These are phyloP conservation scores for Solanum piurae DNA, from an alignment of 257 asterid genomes.

Conservation along the genomic window DNA sequence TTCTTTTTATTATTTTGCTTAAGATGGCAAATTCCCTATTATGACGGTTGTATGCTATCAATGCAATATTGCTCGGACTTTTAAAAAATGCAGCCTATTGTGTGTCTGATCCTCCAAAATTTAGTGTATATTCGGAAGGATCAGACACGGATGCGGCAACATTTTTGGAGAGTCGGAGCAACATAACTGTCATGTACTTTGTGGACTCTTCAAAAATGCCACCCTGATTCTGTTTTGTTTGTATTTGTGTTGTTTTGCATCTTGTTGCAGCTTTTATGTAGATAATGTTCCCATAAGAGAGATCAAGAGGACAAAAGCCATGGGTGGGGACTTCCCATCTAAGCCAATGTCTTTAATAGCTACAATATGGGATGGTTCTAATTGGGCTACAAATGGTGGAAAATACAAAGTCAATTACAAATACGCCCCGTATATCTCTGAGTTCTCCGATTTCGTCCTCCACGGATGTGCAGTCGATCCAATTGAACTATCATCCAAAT, in stretches of 20 bases:
- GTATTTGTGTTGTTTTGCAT: constrained; percentile 1
- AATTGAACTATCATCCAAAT: constrained; percentile 25
- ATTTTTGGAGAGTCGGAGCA: not conserved
- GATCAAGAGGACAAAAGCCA: constrained; percentile 45
- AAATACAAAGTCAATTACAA: constrained; percentile 57
- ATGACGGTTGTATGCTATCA: not conserved
- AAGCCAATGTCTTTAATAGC: constrained; percentile 80
- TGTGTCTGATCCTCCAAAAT: not conserved
- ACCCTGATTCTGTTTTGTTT: constrained; percentile 9
- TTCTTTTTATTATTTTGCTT: not conserved
- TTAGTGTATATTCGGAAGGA: not conserved
- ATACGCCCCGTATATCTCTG: constrained; percentile 57
- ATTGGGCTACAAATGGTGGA: constrained; percentile 88
- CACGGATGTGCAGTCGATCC: constrained; percentile 75
- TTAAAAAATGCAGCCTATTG: not conserved
- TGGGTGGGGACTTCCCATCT: constrained; percentile 86
- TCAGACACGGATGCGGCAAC: not conserved
- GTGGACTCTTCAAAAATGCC: not conserved
- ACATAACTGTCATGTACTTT: not conserved
- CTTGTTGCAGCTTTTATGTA: constrained; percentile 58
- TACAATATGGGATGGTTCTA: constrained; percentile 89
- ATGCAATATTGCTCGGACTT: not conserved
- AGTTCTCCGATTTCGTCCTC: constrained; percentile 61
- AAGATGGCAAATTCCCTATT: not conserved
- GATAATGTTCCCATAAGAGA: constrained; percentile 77